Conservation (phyloP, 192 early-diverging fungal genomes). For the Paraglomus brasilianum region DNA sequence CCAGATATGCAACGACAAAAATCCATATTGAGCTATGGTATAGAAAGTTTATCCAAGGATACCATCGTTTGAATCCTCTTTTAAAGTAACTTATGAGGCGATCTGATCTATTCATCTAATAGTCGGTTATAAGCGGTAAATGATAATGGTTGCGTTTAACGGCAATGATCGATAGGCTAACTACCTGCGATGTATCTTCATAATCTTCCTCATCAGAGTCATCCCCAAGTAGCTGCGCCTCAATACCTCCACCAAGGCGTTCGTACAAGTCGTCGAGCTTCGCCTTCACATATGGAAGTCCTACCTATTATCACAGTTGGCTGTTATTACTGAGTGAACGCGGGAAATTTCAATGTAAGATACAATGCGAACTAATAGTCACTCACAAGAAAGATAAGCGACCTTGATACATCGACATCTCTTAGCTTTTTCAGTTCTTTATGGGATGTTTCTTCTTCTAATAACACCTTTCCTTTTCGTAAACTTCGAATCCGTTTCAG, state of each 20-base stretch:
- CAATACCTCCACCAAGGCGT: constrained; percentile 57
- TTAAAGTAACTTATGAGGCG: too few species aligned
- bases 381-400: constrained; percentile 65
- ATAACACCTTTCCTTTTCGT: constrained; percentile 20
- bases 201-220: constrained; percentile 48
- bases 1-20: constrained; percentile 82
- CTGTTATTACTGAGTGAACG: neutral
- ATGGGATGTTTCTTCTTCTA: constrained; percentile 21
- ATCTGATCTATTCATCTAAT: too few species aligned
- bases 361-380: too few species aligned
- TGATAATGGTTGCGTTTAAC: too few species aligned
- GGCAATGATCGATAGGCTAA: too few species aligned
- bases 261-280: constrained; percentile 77
- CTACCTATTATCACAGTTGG: constrained; percentile 43
- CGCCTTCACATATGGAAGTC: constrained; percentile 72
- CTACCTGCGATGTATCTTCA: constrained; percentile 21
- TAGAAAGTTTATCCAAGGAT: constrained; percentile 70
- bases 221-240: constrained; percentile 64
- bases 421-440: constrained; percentile 48
- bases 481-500: constrained; percentile 63
- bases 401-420: constrained; percentile 54
- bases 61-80: constrained; percentile 45
- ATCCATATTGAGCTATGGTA: constrained; percentile 64
- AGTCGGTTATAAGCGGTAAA: too few species aligned
- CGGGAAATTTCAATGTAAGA: too few species aligned